A percentile compares a stretch with the other conserved stretches of the same genome.
Conservation (phyloP, 192 early-diverging fungal genomes). For the Mortierella alpina region DNA sequence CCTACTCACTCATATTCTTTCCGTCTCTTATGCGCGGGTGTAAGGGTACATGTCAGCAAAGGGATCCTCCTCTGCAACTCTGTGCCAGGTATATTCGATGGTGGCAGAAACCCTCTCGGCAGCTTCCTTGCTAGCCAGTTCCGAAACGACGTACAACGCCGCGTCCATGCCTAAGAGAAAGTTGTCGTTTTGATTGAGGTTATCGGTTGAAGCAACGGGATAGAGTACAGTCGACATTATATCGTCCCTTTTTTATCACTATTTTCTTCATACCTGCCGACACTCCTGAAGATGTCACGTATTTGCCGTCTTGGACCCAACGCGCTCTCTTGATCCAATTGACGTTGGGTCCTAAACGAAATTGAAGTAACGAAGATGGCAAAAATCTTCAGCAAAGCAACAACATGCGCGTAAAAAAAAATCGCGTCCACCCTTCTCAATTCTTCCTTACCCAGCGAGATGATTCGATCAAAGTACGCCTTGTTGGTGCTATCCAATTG, state of each 20-base stretch:
- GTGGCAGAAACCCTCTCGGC: slow-evolving; percentile 20
- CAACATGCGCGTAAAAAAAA: background rate
- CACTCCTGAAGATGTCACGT: slow-evolving; percentile 55
- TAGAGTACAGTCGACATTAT: background rate
- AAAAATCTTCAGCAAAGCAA: background rate
- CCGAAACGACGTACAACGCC: slow-evolving; percentile 29
- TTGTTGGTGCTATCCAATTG: slow-evolving; percentile 37
- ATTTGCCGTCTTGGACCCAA: slow-evolving; percentile 64
- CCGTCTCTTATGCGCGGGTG: slow-evolving; percentile 22
- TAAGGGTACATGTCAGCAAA: slow-evolving; percentile 49
- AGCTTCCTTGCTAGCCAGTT: slow-evolving; percentile 20
- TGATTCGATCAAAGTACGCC: slow-evolving; percentile 16
- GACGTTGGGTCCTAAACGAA: slow-evolving; percentile 3
- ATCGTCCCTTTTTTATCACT: background rate
- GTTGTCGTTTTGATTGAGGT: too few species aligned
- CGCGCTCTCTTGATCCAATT: slow-evolving; percentile 63
- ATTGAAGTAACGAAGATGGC: too few species aligned
- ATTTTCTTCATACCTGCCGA: slow-evolving; percentile 46
- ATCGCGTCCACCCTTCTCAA: too few species aligned
- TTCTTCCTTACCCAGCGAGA: background rate
- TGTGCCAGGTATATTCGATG: slow-evolving; percentile 53
- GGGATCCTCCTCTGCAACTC: slow-evolving; percentile 32
- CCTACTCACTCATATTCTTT: too few species aligned
- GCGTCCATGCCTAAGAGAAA: slow-evolving; percentile 31
- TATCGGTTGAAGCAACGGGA: background rate